Evolutionary conservation across 2,329 filamentous ascomycete genomes (phyloP).

Genomic region (Aspergillaceae sp.): DNA sequence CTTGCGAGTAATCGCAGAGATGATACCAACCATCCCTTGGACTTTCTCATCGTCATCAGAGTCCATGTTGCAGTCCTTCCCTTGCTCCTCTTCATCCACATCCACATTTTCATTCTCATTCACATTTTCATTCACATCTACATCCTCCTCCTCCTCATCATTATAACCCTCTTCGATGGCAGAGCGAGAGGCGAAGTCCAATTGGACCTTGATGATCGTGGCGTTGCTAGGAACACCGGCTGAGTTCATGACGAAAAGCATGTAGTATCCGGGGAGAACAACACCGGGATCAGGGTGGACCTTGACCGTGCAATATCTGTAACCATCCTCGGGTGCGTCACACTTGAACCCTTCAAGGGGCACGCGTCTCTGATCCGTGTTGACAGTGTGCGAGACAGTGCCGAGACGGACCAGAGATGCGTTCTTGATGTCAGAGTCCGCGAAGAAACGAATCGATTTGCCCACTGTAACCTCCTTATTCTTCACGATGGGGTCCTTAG

Average conservation of each 20-base stretch:
- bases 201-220: slow-evolving; percentile 26
- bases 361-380: slow-evolving; percentile 51
- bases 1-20: slow-evolving; percentile 3
- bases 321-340: background rate
- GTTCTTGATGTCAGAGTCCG: slow-evolving; percentile 11
- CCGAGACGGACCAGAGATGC: slow-evolving; percentile 43
- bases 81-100: background rate
- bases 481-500: background rate
- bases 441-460: background rate
- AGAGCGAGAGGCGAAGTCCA: background rate
- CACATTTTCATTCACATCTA: background rate
- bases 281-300: slow-evolving; percentile 44
- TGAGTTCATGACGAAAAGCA: slow-evolving; percentile 43
- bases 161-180: background rate
- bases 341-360: slow-evolving; percentile 24
- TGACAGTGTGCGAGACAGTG: slow-evolving; percentile 47
- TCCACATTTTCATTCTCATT: too few species aligned
- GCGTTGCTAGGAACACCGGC: slow-evolving; percentile 41
- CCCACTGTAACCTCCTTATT: background rate
- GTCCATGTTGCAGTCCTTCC: background rate
- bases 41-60: background rate
- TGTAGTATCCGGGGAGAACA: slow-evolving; percentile 46
- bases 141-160: background rate
- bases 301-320: slow-evolving; percentile 40
- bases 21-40: slow-evolving; percentile 2